These are phyloP conservation scores for Kalmanozyma brasiliensis DNA, from an alignment of 1,284 basidiomycete genomes.

Conservation along the genomic window DNA sequence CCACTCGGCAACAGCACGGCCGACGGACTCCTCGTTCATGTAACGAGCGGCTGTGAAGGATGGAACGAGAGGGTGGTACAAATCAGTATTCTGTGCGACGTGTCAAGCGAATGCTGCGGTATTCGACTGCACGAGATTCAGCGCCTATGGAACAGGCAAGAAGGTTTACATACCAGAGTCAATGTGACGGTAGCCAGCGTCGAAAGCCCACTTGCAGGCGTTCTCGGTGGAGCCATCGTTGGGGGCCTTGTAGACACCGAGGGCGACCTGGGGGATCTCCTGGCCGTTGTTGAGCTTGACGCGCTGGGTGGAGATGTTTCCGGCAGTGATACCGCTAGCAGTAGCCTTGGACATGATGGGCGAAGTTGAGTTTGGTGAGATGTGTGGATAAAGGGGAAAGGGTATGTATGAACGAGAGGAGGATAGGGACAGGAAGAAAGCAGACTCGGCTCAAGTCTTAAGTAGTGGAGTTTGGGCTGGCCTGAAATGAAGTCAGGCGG, in stretches of 20 bases:
- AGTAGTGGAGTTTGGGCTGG: conserved; percentile 6
- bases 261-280: conserved; percentile 64
- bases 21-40: conserved; percentile 67
- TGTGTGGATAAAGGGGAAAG: conserved; percentile 5
- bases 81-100: background rate
- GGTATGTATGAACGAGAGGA: conserved; percentile 3
- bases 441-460: conserved; percentile 10
- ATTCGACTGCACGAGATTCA: no score
- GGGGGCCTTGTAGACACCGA: conserved; percentile 67
- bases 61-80: background rate
- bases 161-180: conserved; percentile 56
- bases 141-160: background rate
- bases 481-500: conserved; percentile 2
- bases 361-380: conserved; percentile 4
- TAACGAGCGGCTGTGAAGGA: conserved; percentile 57
- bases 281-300: conserved; percentile 64
- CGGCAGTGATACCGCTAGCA: conserved; percentile 44
- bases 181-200: conserved; percentile 67
- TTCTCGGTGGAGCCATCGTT: conserved; percentile 66
- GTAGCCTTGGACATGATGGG: conserved; percentile 48
- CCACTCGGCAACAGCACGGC: conserved; percentile 65
- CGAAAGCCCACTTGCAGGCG: conserved; percentile 66
- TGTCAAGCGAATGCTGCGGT: no score
- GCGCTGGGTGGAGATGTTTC: conserved; percentile 62
- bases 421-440: conserved; percentile 22